These are phyloP conservation scores for Schrenkiella parvula DNA, from an alignment of 345 rosid species.

Conservation along the genomic window DNA sequence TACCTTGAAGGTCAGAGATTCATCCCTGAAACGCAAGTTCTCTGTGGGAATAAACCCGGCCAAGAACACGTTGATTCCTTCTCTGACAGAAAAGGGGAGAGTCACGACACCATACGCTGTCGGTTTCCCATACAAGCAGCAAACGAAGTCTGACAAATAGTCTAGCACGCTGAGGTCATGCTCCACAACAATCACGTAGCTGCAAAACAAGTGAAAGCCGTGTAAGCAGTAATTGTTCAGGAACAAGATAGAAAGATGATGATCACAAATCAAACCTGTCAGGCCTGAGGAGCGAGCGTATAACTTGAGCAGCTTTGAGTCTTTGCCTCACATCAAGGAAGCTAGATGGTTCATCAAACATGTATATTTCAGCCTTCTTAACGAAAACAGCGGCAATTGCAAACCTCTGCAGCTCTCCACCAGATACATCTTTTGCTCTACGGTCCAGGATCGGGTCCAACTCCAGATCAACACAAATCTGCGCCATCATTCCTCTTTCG, in stretches of 20 bases:
- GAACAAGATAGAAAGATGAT: neutral
- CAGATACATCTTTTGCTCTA: neutral
- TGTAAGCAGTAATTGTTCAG: neutral
- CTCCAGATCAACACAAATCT: neutral
- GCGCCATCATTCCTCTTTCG: neutral
- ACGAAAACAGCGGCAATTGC: neutral
- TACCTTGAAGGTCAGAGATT: constrained; percentile 1
- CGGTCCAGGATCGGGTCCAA: neutral
- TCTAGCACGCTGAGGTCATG: constrained; percentile 7
- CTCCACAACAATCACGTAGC: constrained; percentile 1
- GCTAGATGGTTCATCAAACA: constrained; percentile 11
- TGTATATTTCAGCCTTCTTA: neutral
- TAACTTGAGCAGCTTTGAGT: neutral
- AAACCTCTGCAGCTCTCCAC: constrained; percentile 14
- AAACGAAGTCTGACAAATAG: neutral
- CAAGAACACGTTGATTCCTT: constrained; percentile 4
- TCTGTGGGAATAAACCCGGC: constrained; percentile 1
- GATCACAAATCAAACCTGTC: neutral
- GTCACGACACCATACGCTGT: constrained; percentile 6
- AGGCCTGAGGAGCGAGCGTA: constrained; percentile 1
- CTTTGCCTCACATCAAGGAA: neutral
- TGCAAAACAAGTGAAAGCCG: neutral
- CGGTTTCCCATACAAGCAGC: neutral
- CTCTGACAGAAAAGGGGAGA: constrained; percentile 10
- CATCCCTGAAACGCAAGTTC: neutral